Conservation (phyloP, 2,329 filamentous ascomycete genomes). For the Hypoxylon sp. region DNA sequence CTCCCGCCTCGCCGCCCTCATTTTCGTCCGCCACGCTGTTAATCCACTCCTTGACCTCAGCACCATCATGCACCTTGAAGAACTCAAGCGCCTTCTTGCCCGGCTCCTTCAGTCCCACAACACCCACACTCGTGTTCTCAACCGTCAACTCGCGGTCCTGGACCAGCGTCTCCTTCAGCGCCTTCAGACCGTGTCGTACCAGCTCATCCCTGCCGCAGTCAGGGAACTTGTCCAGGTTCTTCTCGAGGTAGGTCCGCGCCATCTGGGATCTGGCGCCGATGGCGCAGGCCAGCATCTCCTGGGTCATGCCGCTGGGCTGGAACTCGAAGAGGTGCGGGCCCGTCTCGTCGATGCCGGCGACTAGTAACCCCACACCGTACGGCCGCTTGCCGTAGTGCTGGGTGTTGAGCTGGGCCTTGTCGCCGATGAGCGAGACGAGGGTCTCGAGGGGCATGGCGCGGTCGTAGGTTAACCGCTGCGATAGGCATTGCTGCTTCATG, state of each 20-base stretch:
- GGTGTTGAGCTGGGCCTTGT: conserved; percentile 97
- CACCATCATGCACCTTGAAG: conserved; percentile 92
- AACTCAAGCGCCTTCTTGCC: conserved; percentile 74
- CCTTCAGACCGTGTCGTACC: conserved; percentile 88
- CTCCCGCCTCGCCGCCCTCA: conserved; percentile 60
- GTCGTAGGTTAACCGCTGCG: conserved; percentile 94
- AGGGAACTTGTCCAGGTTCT: conserved; percentile 87
- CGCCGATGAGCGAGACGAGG: conserved; percentile 91
- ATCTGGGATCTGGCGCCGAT: conserved; percentile 98
- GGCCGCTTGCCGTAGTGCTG: conserved; percentile 97
- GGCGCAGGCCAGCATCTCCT: conserved; percentile 96
- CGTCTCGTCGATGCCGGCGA: conserved; percentile 92
- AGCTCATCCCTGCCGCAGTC: conserved; percentile 84
- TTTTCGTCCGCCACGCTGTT: conserved; percentile 75
- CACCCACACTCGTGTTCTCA: conserved; percentile 93
- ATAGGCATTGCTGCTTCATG: conserved; percentile 99
- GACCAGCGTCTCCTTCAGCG: conserved; percentile 93
- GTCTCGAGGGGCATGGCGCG: conserved; percentile 91
- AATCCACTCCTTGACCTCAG: conserved; percentile 87
- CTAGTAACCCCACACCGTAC: conserved; percentile 93
- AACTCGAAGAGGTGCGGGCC: conserved; percentile 99
- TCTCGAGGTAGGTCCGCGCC: conserved; percentile 96
- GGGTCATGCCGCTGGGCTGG: conserved; percentile 94
- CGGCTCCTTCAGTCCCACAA: conserved; percentile 75
- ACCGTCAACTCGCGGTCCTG: conserved; percentile 98